Conservation (phyloP, 2,329 filamentous ascomycete species). For the Calonectria leucothoes region DNA sequence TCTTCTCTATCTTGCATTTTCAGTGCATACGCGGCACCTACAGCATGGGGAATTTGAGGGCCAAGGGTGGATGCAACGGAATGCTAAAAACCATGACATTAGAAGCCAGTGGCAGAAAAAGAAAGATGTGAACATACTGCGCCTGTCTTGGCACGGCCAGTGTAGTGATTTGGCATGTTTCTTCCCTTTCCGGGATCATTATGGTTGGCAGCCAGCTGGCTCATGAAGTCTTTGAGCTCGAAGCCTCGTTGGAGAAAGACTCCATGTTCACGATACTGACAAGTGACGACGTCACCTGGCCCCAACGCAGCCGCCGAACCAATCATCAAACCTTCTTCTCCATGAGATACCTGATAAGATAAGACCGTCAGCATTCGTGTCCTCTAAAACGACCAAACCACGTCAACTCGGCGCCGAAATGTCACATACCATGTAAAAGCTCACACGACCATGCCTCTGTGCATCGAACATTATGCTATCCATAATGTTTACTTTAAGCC, state of each 20-base stretch:
- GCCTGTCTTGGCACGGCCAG: constrained; percentile 78
- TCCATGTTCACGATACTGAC: constrained; percentile 89
- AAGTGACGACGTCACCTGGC: constrained; percentile 83
- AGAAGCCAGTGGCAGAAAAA: not conserved
- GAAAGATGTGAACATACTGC: constrained; percentile 63
- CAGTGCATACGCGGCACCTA: constrained; percentile 82
- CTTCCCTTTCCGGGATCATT: constrained; percentile 81
- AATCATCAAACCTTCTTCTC: constrained; percentile 89
- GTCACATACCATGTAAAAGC: constrained; percentile 89
- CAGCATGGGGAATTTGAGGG: constrained; percentile 85
- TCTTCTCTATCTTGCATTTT: constrained; percentile 79
- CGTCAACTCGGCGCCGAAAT: not conserved
- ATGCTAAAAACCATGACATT: constrained; percentile 59
- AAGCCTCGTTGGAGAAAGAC: constrained; percentile 90
- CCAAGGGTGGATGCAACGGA: constrained; percentile 82
- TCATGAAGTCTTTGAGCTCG: constrained; percentile 86
- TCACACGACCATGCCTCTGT: constrained; percentile 85
- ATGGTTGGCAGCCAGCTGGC: constrained; percentile 84
- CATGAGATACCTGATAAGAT: constrained; percentile 56
- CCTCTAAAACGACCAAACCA: not conserved
- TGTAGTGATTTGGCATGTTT: constrained; percentile 94
- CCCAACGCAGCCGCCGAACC: constrained; percentile 82
- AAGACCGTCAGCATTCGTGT: not conserved
- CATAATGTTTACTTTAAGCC: constrained; percentile 72
- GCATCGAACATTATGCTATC: constrained; percentile 95